Percentiles rank a stretch among this genome's conserved stretches.
Conservation (phyloP, 1,284 basidiomycete species). For the Malassezia slooffiae region DNA sequence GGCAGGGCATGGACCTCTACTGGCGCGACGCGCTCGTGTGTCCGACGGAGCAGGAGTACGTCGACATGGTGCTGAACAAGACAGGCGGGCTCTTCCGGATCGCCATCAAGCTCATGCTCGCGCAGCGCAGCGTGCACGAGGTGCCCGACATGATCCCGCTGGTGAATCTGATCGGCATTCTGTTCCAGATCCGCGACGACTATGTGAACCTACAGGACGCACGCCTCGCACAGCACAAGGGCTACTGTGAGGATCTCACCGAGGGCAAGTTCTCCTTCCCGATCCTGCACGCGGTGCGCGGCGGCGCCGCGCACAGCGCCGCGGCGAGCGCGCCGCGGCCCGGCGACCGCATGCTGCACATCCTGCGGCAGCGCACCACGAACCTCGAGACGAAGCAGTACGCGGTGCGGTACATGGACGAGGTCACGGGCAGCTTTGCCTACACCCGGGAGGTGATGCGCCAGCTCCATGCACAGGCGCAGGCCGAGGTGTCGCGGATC, state of each 20-base stretch:
- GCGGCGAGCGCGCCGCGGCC: background rate
- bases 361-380: slow-evolving; percentile 34
- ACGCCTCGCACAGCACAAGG: slow-evolving; percentile 81
- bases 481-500: slow-evolving; percentile 21
- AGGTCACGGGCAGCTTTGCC: slow-evolving; percentile 31
- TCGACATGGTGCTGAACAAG: slow-evolving; percentile 96
- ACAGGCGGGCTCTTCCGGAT: slow-evolving; percentile 88
- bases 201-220: slow-evolving; percentile 85
- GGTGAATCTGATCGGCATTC: slow-evolving; percentile 84
- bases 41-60: slow-evolving; percentile 87
- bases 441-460: slow-evolving; percentile 38
- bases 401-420: slow-evolving; percentile 39
- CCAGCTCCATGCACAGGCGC: slow-evolving; percentile 25
- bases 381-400: slow-evolving; percentile 36
- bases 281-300: slow-evolving; percentile 71
- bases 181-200: slow-evolving; percentile 93
- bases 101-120: slow-evolving; percentile 85
- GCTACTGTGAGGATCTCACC: slow-evolving; percentile 84
- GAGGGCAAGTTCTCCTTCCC: slow-evolving; percentile 97
- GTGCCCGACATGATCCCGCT: slow-evolving; percentile 55
- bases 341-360: slow-evolving; percentile 34
- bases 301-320: background rate
- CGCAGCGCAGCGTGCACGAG: slow-evolving; percentile 5
- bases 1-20: slow-evolving; percentile 86
- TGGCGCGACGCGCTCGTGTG: slow-evolving; percentile 87